Conservation (phyloP, 768 basidiomycete genomes). For the Boletus speciosus region DNA sequence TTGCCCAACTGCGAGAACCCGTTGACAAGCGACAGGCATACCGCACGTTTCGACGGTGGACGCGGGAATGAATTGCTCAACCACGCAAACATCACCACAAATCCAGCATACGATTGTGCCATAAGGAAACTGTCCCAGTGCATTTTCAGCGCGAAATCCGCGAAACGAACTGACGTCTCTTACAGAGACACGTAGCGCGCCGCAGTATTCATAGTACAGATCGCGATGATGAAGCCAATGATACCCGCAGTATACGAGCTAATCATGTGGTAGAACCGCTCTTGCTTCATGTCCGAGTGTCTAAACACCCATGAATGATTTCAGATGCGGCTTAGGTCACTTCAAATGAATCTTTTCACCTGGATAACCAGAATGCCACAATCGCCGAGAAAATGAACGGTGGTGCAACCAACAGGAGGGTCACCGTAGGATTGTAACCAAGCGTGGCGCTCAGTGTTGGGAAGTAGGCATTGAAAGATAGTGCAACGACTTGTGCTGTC, state of each 20-base stretch:
- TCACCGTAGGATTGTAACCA: conserved; percentile 58
- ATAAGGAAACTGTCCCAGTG: conserved; percentile 57
- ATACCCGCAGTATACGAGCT: conserved; percentile 53
- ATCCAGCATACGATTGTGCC: conserved; percentile 70
- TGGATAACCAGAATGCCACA: conserved; percentile 49
- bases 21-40: conserved; percentile 78
- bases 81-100: conserved; percentile 60
- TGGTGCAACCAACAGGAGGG: conserved; percentile 72
- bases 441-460: conserved; percentile 73
- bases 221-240: conserved; percentile 64
- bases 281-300: conserved; percentile 66
- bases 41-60: conserved; percentile 80
- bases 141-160: conserved; percentile 5
- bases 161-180: conserved; percentile 19
- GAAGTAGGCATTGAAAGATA: conserved; percentile 82
- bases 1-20: conserved; percentile 82
- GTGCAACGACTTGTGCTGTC: conserved; percentile 37
- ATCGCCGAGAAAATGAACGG: conserved; percentile 64
- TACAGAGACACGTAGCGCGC: conserved; percentile 66
- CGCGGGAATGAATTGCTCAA: conserved; percentile 61
- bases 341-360: conserved; percentile 31
- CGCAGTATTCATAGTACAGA: conserved; percentile 58
- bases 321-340: not conserved
- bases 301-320: conserved; percentile 28
- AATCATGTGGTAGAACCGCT: conserved; percentile 71